Conservation (phyloP, 208 protist genomes). For the Leishmania martiniquensis region DNA sequence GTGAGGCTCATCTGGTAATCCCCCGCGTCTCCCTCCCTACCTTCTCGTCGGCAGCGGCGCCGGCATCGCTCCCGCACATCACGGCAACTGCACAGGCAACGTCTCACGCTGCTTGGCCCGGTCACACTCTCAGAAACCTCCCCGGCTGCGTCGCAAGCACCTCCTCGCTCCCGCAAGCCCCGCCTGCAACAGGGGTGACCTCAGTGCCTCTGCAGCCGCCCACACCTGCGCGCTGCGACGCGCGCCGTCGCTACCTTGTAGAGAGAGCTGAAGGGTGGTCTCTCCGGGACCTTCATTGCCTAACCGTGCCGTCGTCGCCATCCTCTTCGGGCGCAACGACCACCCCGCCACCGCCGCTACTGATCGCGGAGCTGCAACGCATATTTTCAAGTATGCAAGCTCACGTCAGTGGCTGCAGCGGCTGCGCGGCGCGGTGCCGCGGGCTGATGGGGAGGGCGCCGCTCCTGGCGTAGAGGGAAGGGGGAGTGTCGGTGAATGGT, state of each 20-base stretch:
- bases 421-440: constrained; percentile 13
- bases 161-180: background rate
- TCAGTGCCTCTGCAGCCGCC: background rate
- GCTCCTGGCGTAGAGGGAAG: too few relatives aligned
- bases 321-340: background rate
- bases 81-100: background rate
- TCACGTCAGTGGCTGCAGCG: constrained; percentile 14
- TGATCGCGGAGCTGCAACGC: constrained; percentile 20
- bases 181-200: background rate
- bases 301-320: background rate
- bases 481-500: background rate
- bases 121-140: background rate
- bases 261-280: constrained; percentile 31
- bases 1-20: background rate
- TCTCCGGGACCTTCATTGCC: constrained; percentile 21
- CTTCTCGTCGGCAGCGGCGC: background rate
- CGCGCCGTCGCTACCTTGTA: constrained; percentile 26
- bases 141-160: background rate
- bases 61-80: background rate
- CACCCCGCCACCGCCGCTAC: background rate
- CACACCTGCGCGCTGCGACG: background rate
- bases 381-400: constrained; percentile 10
- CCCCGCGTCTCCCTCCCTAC: background rate
- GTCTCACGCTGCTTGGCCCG: background rate
- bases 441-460: background rate